Percentiles rank a stretch among this genome's conserved stretches.
These are phyloP conservation scores for Plenodomus biglobosus DNA, from an alignment of 2,329 filamentous ascomycete genomes.

Conservation along the genomic window DNA sequence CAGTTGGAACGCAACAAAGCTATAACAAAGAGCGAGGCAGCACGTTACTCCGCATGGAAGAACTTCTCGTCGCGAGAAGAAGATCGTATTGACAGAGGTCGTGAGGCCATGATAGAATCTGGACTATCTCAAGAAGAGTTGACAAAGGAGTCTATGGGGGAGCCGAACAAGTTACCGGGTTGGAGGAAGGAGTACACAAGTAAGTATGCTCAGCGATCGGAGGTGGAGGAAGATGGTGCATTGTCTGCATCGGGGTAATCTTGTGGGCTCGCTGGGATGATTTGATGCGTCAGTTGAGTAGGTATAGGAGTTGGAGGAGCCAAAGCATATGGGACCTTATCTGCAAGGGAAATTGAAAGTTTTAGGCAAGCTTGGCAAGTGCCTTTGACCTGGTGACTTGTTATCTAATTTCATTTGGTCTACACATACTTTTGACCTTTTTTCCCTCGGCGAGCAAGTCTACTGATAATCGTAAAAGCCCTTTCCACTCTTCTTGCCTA, in stretches of 20 bases:
- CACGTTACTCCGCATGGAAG: constrained; percentile 17
- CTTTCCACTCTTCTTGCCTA: constrained; percentile 96
- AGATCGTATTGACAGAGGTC: constrained; percentile 6
- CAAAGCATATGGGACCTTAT: too few species aligned
- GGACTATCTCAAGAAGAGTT: constrained; percentile 14
- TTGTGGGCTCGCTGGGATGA: too few species aligned
- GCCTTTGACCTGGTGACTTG: too few species aligned
- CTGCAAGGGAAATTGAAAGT: too few species aligned
- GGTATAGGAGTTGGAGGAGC: too few species aligned
- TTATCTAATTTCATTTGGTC: too few species aligned
- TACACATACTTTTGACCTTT: neutral
- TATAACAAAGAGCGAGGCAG: constrained; percentile 12
- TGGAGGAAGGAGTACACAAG: constrained; percentile 24
- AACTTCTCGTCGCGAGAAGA: constrained; percentile 15
- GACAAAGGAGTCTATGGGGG: constrained; percentile 8
- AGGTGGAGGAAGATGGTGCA: neutral
- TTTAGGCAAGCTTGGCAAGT: too few species aligned
- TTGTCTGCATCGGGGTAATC: too few species aligned
- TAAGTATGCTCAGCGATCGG: constrained; percentile 6
- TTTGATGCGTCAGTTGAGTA: too few species aligned
- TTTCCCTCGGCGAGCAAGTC: neutral
- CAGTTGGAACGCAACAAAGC: constrained; percentile 14
- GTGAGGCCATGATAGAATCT: constrained; percentile 21
- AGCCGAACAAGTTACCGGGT: constrained; percentile 20
- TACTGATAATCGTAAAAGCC: constrained; percentile 81